phyloP scores from a whole-genome alignment of 176 grass and related monocot species.

The Zoysia japonica region DNA sequence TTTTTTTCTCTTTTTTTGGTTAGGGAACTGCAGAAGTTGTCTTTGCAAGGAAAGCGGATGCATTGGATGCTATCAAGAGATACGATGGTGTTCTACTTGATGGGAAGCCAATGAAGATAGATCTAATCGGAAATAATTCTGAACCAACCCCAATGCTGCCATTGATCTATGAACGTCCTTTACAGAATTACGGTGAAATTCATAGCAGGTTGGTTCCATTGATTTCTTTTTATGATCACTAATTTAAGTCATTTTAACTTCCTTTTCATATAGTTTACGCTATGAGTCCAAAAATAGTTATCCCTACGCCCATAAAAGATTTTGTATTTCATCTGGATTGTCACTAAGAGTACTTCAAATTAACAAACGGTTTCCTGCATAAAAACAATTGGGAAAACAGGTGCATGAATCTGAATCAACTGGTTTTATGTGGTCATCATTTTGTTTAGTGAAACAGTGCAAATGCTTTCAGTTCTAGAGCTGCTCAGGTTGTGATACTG shows the following conservation, averaged over 20 bases:
- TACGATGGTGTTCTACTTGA: conserved; percentile 87
- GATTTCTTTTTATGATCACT: background rate
- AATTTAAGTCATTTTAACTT: no score
- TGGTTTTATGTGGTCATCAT: conserved; percentile 8
- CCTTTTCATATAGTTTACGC: background rate
- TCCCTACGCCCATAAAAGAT: background rate
- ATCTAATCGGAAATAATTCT: conserved; percentile 60
- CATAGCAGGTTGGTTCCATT: conserved; percentile 48
- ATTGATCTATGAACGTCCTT: conserved; percentile 29
- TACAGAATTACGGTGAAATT: conserved; percentile 48
- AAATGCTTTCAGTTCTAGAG: background rate
- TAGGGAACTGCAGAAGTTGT: conserved; percentile 92
- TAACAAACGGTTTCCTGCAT: background rate
- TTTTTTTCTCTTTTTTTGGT: conserved; percentile 8
- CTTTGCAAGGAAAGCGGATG: conserved; percentile 80
- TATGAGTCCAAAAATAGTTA: conserved; percentile 15
- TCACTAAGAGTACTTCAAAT: conserved; percentile 2
- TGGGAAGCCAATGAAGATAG: conserved; percentile 89
- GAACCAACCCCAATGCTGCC: conserved; percentile 41
- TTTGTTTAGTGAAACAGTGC: conserved; percentile 1
- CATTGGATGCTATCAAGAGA: conserved; percentile 72
- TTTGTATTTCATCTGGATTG: conserved; percentile 9
- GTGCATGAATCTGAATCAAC: background rate
- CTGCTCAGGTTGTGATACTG: background rate
- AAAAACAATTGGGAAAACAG: conserved; percentile 1